Base-by-base conservation (phyloP, 495 filamentous ascomycete species). In the Neurospora hispaniola region DNA sequence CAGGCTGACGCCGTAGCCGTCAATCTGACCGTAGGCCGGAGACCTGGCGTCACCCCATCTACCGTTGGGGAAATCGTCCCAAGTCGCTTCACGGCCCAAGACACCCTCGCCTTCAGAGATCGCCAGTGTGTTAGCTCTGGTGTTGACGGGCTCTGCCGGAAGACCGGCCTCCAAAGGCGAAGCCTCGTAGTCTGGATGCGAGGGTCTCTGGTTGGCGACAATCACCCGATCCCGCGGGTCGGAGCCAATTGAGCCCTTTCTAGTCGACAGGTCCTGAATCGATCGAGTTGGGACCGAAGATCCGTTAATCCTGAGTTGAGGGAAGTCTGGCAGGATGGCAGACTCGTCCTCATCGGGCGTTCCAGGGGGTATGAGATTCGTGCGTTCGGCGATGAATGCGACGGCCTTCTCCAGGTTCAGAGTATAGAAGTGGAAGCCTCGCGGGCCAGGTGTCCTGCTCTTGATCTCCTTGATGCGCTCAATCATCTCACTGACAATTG, bases 31-130 rank as follows among this genome's bases (percentile, higher is more conserved):
- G 81, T 96, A 99, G 0, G 96, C 96, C 3, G 92, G 91, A 18
- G 91, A 94, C 38, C 90, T 87, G 4, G 95, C 93, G 79, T 98
- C 95, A 79, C 96, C 96, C 90, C 95, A 99, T 66, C 96, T 89
- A 38, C 96, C 96, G 85, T 99, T 99, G 71, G 96, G 96, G 83
- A 91, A 99, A 82, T 99, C 96, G 79, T 99, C 96, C 96, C 96
- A 99, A 7, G 96, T 98, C 31, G 96, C 96, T 83, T 98, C 96
- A 73, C 96, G 86, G 42, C 95, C 96, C 14, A 97, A 86, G n/a
- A 92, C 85, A 46, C 94, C 94, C 75, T 95, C 89, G 4, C 94
- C 94, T 84, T 97, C 94, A 0, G 94, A 96, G 71, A 97, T 97
- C 23, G 93, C 93, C 20, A 98, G 88, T 5, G 94, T 95, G 76